Evolutionary conservation across 805 yeast genomes (phyloP), one percentile per base, ranked within the genome.

Genomic region (Yamadazyma nakazawae): DNA sequence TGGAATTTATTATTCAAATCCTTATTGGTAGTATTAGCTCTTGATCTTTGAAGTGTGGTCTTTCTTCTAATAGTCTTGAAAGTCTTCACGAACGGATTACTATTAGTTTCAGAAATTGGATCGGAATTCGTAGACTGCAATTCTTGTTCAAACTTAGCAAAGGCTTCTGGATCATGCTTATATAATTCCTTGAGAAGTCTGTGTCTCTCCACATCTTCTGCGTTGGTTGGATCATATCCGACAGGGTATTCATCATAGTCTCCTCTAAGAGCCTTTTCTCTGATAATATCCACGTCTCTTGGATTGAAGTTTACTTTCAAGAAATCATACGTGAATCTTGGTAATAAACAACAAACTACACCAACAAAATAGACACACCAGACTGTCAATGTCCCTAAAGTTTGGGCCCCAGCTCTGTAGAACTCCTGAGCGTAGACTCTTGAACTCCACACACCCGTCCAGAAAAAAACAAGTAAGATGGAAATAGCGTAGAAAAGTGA

Each of bases 371-470:
- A 62, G 48, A 76, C 70, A 37, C 82, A 79, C 95, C 95, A 87
- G 59, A 81, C 83, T 5, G 78, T 59, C 30, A 75, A 68, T 5
- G 82, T 66, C 16, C 90, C 88, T 54, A 81, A 81, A 30, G 76
- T 73, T 55, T 82, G 80, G 2, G 80, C 62, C 2, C 86, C 94
- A 19, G 85, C 79, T 48, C 76, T 72, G 63, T 80, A 87, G 55
- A 82, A 83, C 56, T 81, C 86, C 10, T 70, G 73, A 8, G 87
- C 75, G 46, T 68, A 63, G 2, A 66, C 51, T 24, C 76, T 62
- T 3, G 80, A 64, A 26, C 89, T 78, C 84, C 91, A 87, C 18
- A 82, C 78, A n/a, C 92, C 91, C 3, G 88, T 79, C 95, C 95
- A 87, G 59, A 81, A 78, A 55, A 76, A 84, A 14, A 85, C 72